A percentile compares a stretch with the other conserved stretches of the same genome.
phyloP scores from a whole-genome alignment of 1,284 basidiomycete species.

The Sporisorium scitamineum region DNA sequence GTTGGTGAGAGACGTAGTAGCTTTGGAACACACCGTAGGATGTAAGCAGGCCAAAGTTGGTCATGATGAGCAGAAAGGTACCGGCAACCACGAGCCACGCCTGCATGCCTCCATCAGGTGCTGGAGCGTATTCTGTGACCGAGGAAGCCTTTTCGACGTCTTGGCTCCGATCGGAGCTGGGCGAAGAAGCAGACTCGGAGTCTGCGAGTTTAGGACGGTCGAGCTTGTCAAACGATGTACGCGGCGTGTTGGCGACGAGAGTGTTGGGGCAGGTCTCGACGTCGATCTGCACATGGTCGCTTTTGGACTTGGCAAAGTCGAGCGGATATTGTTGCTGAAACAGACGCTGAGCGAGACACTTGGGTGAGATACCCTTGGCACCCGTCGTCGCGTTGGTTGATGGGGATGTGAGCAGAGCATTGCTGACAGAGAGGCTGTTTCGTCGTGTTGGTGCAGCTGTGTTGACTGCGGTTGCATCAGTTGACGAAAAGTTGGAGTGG shows the following conservation, averaged over 20 bases:
- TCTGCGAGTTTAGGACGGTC: slow-evolving; percentile 16
- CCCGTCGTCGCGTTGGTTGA: background rate
- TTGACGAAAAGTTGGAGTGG: slow-evolving; percentile 30
- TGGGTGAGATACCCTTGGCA: slow-evolving; percentile 33
- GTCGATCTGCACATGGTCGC: background rate
- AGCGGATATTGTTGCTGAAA: slow-evolving; percentile 31
- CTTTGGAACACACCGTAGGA: slow-evolving; percentile 50
- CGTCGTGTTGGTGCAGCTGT: slow-evolving; percentile 43
- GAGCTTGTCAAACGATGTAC: slow-evolving; percentile 34
- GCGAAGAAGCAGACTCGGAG: background rate
- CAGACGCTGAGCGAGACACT: slow-evolving; percentile 42
- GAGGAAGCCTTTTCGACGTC: slow-evolving; percentile 19
- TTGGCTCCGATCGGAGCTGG: background rate
- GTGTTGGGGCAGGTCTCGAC: slow-evolving; percentile 34
- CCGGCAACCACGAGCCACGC: slow-evolving; percentile 49
- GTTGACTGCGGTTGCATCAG: slow-evolving; percentile 48
- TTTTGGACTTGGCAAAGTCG: background rate
- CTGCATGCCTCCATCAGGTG: slow-evolving; percentile 44
- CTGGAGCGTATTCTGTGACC: background rate
- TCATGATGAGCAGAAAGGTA: slow-evolving; percentile 51
- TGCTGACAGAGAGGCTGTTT: slow-evolving; percentile 32
- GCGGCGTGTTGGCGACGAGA: slow-evolving; percentile 39
- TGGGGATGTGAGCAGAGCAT: background rate
- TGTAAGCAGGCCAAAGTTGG: slow-evolving; percentile 52
- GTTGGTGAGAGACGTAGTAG: slow-evolving; percentile 42